Evolutionary conservation across 106 monocot species (phyloP).

Genomic region (Dendrobium chrysotoxum): DNA sequence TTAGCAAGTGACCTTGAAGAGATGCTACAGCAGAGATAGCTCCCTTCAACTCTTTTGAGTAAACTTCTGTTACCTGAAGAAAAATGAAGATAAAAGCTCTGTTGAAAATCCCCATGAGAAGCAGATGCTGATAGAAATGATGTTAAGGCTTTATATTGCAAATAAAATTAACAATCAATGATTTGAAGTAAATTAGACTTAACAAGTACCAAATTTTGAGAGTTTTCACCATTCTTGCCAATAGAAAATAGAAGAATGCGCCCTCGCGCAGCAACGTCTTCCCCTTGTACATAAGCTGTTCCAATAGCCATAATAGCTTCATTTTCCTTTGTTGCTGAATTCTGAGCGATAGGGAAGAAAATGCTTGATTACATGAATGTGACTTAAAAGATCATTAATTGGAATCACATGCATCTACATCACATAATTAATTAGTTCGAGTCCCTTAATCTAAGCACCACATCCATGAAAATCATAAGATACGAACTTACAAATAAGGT

Average conservation of each 20-base stretch:
- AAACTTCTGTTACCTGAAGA: slow-evolving; percentile 74
- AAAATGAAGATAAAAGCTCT: slow-evolving; percentile 4
- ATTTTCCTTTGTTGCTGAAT: slow-evolving; percentile 78
- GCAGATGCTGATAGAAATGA: neutral
- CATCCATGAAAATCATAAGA: neutral
- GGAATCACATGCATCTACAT: neutral
- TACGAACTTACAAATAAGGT: slow-evolving; percentile 62
- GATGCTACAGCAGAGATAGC: slow-evolving; percentile 92
- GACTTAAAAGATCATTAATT: slow-evolving; percentile 2
- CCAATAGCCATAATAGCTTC: slow-evolving; percentile 84
- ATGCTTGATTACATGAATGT: neutral
- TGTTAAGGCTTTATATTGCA: neutral
- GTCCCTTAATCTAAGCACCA: neutral
- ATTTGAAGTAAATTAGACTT: neutral
- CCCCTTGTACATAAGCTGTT: slow-evolving; percentile 96
- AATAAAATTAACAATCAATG: neutral
- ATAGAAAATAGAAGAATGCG: slow-evolving; percentile 75
- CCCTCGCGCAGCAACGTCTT: slow-evolving; percentile 88
- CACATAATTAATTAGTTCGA: neutral
- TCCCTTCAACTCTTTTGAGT: slow-evolving; percentile 92
- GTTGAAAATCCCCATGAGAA: neutral
- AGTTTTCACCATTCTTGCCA: slow-evolving; percentile 51
- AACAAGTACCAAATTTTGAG: slow-evolving; percentile 59
- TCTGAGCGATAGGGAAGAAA: slow-evolving; percentile 29
- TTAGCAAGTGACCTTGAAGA: slow-evolving; percentile 91